Evolutionary conservation across 2,329 filamentous ascomycete species (phyloP).

Genomic region (Colletotrichum horii): DNA sequence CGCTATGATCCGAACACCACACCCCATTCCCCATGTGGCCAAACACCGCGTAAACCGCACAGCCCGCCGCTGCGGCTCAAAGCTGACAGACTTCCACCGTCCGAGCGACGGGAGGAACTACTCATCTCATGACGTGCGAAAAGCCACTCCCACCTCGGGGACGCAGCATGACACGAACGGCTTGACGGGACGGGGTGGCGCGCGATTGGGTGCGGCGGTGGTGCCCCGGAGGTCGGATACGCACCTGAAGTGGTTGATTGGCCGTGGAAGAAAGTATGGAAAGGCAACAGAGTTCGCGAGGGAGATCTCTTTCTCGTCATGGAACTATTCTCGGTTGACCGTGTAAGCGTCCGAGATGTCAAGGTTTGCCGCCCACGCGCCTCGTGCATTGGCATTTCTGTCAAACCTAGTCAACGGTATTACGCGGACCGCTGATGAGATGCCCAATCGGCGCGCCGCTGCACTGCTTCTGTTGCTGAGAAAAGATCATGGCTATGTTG

Average conservation of each 20-base stretch:
- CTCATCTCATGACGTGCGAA: slow-evolving; percentile 3
- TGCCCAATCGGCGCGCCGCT: not conserved
- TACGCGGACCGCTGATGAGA: not conserved
- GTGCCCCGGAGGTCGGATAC: not conserved
- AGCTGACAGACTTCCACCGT: not conserved
- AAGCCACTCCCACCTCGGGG: not conserved
- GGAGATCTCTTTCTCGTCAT: not conserved
- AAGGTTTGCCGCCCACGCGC: not conserved
- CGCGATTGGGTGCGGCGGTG: not conserved
- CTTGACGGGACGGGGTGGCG: not conserved
- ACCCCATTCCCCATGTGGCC: not conserved
- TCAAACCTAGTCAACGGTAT: not conserved
- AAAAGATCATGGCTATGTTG: not conserved
- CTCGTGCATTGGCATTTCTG: not conserved
- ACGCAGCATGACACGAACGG: not conserved
- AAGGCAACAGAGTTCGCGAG: not conserved
- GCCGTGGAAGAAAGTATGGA: not conserved
- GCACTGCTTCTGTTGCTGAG: not conserved
- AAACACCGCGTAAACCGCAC: not conserved
- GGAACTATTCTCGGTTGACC: not conserved
- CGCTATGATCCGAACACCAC: not conserved
- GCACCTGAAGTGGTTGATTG: not conserved
- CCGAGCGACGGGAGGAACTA: slow-evolving; percentile 1
- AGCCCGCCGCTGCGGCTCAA: slow-evolving; percentile 3
- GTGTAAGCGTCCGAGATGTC: not conserved